phyloP scores from a whole-genome alignment of 345 rosid species.

The Limnanthes douglasii region DNA sequence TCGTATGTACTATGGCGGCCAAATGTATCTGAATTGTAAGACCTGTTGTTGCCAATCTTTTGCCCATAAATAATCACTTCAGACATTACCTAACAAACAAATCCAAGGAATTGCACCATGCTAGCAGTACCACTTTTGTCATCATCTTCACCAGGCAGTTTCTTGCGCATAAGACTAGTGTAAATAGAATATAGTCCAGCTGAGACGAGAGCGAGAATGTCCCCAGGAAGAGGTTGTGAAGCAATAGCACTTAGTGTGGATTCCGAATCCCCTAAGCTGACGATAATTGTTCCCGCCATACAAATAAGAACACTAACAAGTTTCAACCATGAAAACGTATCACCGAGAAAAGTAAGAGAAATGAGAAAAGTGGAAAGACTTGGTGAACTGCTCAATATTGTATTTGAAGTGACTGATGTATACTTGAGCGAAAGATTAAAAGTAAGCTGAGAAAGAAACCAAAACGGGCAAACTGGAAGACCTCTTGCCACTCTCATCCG shows the following conservation, averaged over 20 bases:
- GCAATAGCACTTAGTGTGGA: conserved; percentile 25
- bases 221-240: conserved; percentile 65
- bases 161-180: conserved; percentile 74
- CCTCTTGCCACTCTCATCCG: conserved; percentile 72
- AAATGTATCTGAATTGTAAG: too few species aligned
- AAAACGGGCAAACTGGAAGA: conserved; percentile 69
- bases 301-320: conserved; percentile 83
- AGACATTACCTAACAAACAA: too few species aligned
- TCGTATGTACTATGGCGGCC: too few species aligned
- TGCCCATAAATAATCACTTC: too few species aligned
- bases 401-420: conserved; percentile 86
- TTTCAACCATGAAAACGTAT: conserved; percentile 83
- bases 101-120: conserved; percentile 93
- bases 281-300: conserved; percentile 83
- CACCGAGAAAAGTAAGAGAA: conserved; percentile 60
- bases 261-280: conserved; percentile 75
- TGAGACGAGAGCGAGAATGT: conserved; percentile 57
- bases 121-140: conserved; percentile 54
- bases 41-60: too few species aligned
- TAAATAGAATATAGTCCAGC: conserved; percentile 74
- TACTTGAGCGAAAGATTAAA: conserved; percentile 87
- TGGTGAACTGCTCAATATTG: conserved; percentile 82
- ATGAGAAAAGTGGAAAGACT: conserved; percentile 88
- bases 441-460: conserved; percentile 86
- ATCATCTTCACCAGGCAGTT: conserved; percentile 77